Base-by-base conservation (phyloP, 2,329 filamentous ascomycete genomes). In the Nothophoma quercina region DNA sequence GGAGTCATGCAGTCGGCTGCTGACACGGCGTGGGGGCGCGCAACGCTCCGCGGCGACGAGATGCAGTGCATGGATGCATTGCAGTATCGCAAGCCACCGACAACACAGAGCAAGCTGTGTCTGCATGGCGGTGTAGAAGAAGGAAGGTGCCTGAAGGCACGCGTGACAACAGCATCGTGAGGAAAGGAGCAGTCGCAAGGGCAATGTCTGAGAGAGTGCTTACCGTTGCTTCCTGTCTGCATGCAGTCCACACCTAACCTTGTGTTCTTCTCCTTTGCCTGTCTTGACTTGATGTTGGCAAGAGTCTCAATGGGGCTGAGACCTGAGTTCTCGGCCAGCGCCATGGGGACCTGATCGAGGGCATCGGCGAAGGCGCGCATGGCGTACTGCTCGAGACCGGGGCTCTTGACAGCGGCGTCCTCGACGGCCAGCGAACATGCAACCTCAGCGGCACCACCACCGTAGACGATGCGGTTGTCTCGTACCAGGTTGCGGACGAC, bases 291-390 rank as follows among this genome's bases (percentile, higher is more conserved):
- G 79, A 99, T 87, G 71, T 90, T 88, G 28, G 95, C 93, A 50
- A 99, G 84, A 7, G 93, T 96, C 69, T 97, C 92, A 67, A 99
- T 99, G 13, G 95, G 91, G 78, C 91, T 96, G 58, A 98, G 82
- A 58, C 95, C 95, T 64, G 91, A 96, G 83, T 99, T 99, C 83
- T 99, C 93, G 8, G 95, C 93, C 55, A 99, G 83, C 2, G 95
- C 91, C 91, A 99, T 95, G 26, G 95, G 95, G 1, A 99, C 84
- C 1, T 90, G 84, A 75, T 99, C 95, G 28, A 99, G 85, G 5
- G 95, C 96, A 76, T 98, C 93, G 56, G 95, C 86, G 73, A 99
- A 99, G 19, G 95, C 95, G 57, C 95, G 90, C 93, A 99, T 99
- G 62, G 93, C 93, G 77, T 99, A 99, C 78, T 99, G 95, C 79